These are phyloP conservation scores for Talaromyces proteolyticus DNA, from an alignment of 495 filamentous ascomycete species.

Conservation along the genomic window DNA sequence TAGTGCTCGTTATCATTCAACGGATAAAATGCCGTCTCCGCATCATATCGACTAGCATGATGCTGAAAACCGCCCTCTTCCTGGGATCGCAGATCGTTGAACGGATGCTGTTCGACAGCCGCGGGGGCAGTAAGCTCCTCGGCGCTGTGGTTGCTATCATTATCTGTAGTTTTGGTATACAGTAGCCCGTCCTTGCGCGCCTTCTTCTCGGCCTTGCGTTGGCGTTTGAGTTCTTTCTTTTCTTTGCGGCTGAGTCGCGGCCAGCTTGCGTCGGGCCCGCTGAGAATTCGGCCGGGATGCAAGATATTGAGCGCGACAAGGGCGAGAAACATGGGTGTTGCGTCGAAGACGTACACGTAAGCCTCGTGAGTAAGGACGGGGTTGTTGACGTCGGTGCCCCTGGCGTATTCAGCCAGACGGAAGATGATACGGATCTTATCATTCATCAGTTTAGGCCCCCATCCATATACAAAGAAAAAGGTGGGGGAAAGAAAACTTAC, in stretches of 20 bases:
- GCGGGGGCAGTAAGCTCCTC: too few species aligned
- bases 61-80: not conserved
- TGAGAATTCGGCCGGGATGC: conserved; percentile 45
- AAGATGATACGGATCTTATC: conserved; percentile 47
- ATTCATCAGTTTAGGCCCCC: not conserved
- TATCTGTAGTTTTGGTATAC: not conserved
- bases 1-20: too few species aligned
- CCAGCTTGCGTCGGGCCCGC: conserved; percentile 25
- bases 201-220: conserved; percentile 2
- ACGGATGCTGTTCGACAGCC: not conserved
- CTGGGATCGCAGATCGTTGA: not conserved
- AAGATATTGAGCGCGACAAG: conserved; percentile 38
- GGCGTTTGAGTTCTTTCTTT: not conserved
- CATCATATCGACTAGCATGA: not conserved
- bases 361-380: conserved; percentile 43
- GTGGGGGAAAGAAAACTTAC: conserved; percentile 1
- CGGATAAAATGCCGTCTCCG: too few species aligned
- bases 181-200: not conserved
- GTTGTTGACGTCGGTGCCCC: conserved; percentile 21
- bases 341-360: conserved; percentile 50
- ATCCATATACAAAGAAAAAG: not conserved
- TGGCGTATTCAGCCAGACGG: conserved; percentile 48
- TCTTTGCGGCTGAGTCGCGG: not conserved
- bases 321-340: conserved; percentile 49
- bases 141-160: too few species aligned